phyloP scores from a whole-genome alignment of 257 asterid species.

The Hygrophila difformis region DNA sequence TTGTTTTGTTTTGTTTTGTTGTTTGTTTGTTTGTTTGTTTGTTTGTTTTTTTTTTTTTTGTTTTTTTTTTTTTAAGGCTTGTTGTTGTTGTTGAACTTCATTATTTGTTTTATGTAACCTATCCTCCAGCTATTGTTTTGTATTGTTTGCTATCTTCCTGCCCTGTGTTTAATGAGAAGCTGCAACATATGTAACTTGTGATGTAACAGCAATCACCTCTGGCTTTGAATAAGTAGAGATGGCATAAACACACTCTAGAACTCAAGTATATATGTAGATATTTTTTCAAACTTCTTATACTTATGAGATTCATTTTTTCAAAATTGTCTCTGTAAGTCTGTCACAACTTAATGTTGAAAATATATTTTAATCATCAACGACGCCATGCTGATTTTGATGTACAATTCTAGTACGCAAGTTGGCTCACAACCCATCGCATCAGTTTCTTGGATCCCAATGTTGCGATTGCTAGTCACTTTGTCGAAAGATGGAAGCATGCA shows the following conservation, averaged over 20 bases:
- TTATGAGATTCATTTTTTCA: constrained; percentile 10
- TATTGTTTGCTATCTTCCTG: constrained; percentile 1
- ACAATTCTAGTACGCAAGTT: constrained; percentile 82
- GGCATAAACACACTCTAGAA: constrained; percentile 9
- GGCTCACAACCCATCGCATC: constrained; percentile 97
- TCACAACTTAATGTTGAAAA: too few relatives aligned
- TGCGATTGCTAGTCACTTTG: constrained; percentile 85
- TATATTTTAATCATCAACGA: too few relatives aligned
- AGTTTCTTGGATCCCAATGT: constrained; percentile 82
- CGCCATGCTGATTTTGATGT: constrained; percentile 21
- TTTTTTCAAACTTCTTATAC: too few relatives aligned
- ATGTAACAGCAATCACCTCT: constrained; percentile 9
- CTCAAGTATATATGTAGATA: constrained; percentile 3
- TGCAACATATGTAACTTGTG: not conserved
- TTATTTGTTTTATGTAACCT: constrained; percentile 6
- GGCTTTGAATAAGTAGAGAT: constrained; percentile 14
- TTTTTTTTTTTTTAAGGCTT: too few relatives aligned
- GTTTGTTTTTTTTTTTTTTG: too few relatives aligned
- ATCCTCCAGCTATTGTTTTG: constrained; percentile 8
- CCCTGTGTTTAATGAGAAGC: constrained; percentile 1
- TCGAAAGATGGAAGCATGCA: constrained; percentile 94
- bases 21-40: too few relatives aligned
- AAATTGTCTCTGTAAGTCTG: too few relatives aligned
- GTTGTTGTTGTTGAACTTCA: too few relatives aligned
- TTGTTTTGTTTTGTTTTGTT: too few relatives aligned